Conservation (phyloP, 352 stramenopile genomes). For the Globisporangium megalacanthum region DNA sequence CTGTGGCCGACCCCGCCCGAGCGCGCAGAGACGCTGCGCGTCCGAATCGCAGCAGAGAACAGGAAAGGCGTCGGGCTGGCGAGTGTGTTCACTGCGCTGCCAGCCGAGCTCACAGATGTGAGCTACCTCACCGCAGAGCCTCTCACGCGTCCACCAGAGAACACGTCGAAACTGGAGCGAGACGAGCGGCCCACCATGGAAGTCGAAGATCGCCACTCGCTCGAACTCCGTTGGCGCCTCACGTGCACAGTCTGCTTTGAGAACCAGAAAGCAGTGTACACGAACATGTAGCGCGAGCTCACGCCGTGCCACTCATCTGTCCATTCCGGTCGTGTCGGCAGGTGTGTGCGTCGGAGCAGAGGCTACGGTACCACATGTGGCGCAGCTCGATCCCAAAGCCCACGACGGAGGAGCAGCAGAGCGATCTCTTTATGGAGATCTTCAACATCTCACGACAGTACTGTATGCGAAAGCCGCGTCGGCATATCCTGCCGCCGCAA, state of each 20-base stretch:
- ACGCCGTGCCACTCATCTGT: conserved; percentile 66
- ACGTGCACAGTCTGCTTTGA: conserved; percentile 52
- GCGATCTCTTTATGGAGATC: conserved; percentile 66
- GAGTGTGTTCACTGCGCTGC: conserved; percentile 50
- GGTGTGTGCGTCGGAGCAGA: conserved; percentile 58
- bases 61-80: conserved; percentile 45
- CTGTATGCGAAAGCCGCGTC: conserved; percentile 58
- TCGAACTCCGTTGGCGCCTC: conserved; percentile 20
- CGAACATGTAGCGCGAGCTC: conserved; percentile 51
- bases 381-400: conserved; percentile 50
- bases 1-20: conserved; percentile 56
- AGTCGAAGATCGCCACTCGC: conserved; percentile 27
- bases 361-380: conserved; percentile 74
- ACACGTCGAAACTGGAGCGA: conserved; percentile 40
- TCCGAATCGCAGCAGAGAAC: conserved; percentile 63
- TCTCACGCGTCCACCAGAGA: conserved; percentile 25
- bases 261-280: conserved; percentile 27
- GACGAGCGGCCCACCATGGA: conserved; percentile 33
- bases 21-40: conserved; percentile 32
- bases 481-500: conserved; percentile 29
- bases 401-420: conserved; percentile 48
- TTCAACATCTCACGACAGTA: conserved; percentile 73
- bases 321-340: conserved; percentile 64
- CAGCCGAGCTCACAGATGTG: conserved; percentile 51
- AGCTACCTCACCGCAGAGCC: conserved; percentile 45